Base-by-base conservation (phyloP, 208 protist species). In the Endotrypanum monterogeii region DNA sequence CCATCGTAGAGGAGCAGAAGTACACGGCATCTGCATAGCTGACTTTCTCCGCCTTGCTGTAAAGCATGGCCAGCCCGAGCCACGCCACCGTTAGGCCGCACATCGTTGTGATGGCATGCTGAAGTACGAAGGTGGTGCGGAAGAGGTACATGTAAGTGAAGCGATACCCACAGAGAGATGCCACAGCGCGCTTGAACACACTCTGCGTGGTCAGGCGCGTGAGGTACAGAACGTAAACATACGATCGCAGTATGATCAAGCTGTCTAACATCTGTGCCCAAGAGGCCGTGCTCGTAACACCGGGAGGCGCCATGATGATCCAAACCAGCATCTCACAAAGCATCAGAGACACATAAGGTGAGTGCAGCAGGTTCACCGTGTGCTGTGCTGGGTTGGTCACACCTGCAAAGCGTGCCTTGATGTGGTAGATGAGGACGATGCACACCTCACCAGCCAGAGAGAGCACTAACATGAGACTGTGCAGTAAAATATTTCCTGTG, bases 321-420 rank as follows among this genome's bases (percentile, higher is more conserved):
- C 90, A 94, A 32, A 94, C 23, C 32, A 91, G 18, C 84, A 91
- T 90, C 75, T 94, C 90, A 52, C 39, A 61, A 67, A 87, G 69
- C 79, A 83, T 83, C 69, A 62, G 55, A 23, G 56, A 71, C 44
- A 70, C 35, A 61, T 86, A 73, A 1, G 90, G 88, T 2, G 87
- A 89, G 82, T 93, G 88, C 63, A 93, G 67, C 3, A 84, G 74
- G 78, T 80, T 84, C 37, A 83, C 81, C 35, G 60, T 25, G 23
- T 41, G 69, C 25, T 61, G 46, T 5, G 82, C 83, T 3, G 76
- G 79, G 76, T 86, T 90, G 39, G 80, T 83, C 52, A 89, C 67
- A 9, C 89, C 89, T 18, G 86, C 73, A 52, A 91, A 86, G 63
- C 73, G 69, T 25, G 86, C 71, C 79, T 91, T 91, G 70, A 86